Base-by-base conservation (phyloP, 2,329 filamentous ascomycete species). In the Fusarium tupiense region DNA sequence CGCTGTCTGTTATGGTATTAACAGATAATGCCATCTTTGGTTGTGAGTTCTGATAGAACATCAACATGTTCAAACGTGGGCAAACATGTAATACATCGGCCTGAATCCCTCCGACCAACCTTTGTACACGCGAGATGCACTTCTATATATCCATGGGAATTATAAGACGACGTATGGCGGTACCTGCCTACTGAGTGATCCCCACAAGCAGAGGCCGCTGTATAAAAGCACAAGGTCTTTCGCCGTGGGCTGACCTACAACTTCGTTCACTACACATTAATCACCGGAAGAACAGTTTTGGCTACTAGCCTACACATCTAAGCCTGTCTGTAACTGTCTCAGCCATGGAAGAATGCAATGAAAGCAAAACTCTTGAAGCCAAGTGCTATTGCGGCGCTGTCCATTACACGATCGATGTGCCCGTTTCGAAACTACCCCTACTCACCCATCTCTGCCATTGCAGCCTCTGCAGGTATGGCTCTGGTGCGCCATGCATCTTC, bases 361-460 rank as follows among this genome's bases (percentile, higher is more conserved):
- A 69, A 6, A 79, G 72, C 54, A 84, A 81, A 69, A 83, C 79
- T 2, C 82, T 88, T 22, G 81, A 83, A 38, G 85, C 85, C n/a
- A 82, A 81, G 62, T 88, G 86, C 76, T 81, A 82, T 72, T 88
- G 86, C 74, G 82, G 83, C 60, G 81, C 83, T 31, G 80, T 85
- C 11, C 82, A 84, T 73, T 85, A 85, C 77, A 83, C 79, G 10
- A 64, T 88, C 64, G 81, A 83, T 9, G 68, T 88, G 2, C 83
- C 84, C 2, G 72, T 71, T 7, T 76, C 81, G 0, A 72, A 76
- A 3, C 82, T 87, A 0, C 86, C 86, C 0, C 79, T 88, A 10
- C 77, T 79, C 19, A 80, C 81, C 20, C 82, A 86, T 66, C 78
- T 87, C 60, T 88, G 86, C 73, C 83, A 85, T 67, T 88, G 86